Evolutionary conservation across 2,329 filamentous ascomycete genomes (phyloP).

Genomic region (Aphanocladium album): DNA sequence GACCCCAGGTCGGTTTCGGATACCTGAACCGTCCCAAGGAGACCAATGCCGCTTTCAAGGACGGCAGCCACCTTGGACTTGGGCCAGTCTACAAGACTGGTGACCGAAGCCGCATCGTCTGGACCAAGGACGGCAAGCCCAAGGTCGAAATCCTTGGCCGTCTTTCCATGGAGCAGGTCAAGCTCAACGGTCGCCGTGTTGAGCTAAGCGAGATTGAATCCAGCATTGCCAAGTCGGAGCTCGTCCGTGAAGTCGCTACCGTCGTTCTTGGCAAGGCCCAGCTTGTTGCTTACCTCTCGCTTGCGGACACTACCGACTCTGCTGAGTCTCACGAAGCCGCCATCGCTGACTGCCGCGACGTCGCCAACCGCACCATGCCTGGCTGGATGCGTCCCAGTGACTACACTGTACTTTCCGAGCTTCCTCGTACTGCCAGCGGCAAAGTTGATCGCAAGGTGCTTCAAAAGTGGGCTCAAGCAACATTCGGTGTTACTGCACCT

Average conservation of each 20-base stretch:
- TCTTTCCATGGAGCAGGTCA: conserved; percentile 12
- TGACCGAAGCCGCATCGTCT: conserved; percentile 10
- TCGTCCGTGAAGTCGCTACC: conserved; percentile 29
- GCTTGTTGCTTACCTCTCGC: conserved; percentile 12
- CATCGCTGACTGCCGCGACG: conserved; percentile 9
- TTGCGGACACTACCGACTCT: neutral
- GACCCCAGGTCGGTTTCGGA: conserved; percentile 14
- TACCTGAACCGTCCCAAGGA: conserved; percentile 13
- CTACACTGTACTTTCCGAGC: conserved; percentile 10
- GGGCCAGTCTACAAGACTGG: conserved; percentile 11
- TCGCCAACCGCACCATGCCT: conserved; percentile 8
- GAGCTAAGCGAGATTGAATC: conserved; percentile 13
- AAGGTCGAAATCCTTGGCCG: conserved; percentile 13
- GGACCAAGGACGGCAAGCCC: conserved; percentile 8
- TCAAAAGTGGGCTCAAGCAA: conserved; percentile 6
- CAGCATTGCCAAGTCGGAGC: conserved; percentile 8
- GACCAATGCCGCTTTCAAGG: conserved; percentile 9
- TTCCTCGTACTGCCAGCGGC: conserved; percentile 13
- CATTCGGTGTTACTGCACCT: neutral
- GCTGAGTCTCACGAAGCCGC: neutral
- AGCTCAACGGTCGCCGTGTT: conserved; percentile 13
- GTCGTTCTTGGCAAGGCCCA: conserved; percentile 38
- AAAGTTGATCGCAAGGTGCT: conserved; percentile 13
- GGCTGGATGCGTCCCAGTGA: conserved; percentile 10
- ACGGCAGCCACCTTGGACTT: conserved; percentile 33